Percentiles rank a stretch among this genome's conserved stretches.
Evolutionary conservation across 257 asterid genomes (phyloP).

Genomic region (Solanum rostratum): DNA sequence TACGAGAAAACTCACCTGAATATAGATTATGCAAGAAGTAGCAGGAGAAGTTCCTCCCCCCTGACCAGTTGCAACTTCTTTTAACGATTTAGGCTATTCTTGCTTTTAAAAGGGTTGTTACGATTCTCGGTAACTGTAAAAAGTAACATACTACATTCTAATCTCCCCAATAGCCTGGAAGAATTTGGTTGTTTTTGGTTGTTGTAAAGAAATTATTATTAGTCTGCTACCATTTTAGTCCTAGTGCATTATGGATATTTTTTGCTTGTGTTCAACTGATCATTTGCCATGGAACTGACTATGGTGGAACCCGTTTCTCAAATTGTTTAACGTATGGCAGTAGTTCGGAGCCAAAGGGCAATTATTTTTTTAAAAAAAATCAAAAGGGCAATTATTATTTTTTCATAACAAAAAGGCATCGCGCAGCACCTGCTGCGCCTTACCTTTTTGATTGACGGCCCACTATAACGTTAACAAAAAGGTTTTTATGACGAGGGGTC

Average conservation of each 20-base stretch:
- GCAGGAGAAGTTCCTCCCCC: background rate
- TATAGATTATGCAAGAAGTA: conserved; percentile 43
- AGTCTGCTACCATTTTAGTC: background rate
- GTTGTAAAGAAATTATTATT: background rate
- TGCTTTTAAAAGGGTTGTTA: background rate
- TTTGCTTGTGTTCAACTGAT: background rate
- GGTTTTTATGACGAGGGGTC: too few species aligned
- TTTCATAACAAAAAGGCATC: too few species aligned
- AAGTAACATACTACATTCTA: background rate
- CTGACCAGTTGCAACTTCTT: background rate
- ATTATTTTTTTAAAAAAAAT: too few species aligned
- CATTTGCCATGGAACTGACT: too few species aligned
- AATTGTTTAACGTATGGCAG: too few species aligned
- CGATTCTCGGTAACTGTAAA: background rate
- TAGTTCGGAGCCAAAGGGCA: too few species aligned
- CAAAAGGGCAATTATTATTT: too few species aligned
- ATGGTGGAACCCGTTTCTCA: too few species aligned
- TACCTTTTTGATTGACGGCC: too few species aligned
- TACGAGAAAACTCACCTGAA: conserved; percentile 56
- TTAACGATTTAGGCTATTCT: background rate
- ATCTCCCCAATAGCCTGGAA: background rate
- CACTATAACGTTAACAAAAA: too few species aligned
- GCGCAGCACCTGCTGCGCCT: too few species aligned
- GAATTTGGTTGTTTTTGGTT: background rate
- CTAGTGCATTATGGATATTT: background rate